These are phyloP conservation scores for Dalbergia oliveri DNA, from an alignment of 306 rosid species.

Conservation along the genomic window DNA sequence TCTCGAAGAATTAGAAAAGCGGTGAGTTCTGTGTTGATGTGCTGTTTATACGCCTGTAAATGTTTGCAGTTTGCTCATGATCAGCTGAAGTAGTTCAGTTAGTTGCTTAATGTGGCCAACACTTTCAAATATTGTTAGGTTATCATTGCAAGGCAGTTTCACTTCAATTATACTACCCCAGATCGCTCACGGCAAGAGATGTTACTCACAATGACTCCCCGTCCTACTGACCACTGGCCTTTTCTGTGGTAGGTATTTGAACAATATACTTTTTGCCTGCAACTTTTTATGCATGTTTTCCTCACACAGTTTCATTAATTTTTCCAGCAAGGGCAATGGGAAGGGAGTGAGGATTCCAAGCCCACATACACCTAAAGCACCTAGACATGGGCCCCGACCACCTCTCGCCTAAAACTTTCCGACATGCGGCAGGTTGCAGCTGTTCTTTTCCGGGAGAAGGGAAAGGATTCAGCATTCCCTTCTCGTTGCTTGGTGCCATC, in stretches of 20 bases:
- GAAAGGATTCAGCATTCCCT: conserved; percentile 70
- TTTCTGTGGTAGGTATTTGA: conserved; percentile 60
- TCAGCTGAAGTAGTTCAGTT: conserved; percentile 19
- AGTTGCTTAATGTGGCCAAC: conserved; percentile 20
- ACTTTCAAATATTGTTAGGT: conserved; percentile 57
- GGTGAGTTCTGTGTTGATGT: conserved; percentile 60
- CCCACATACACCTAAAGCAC: conserved; percentile 94
- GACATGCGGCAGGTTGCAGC: conserved; percentile 95
- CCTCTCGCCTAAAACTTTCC: conserved; percentile 89
- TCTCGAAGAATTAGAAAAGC: conserved; percentile 84
- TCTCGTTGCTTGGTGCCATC: conserved; percentile 82
- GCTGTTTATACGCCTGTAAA: background rate
- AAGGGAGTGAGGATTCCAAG: conserved; percentile 64
- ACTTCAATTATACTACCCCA: conserved; percentile 93
- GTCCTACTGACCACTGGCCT: conserved; percentile 88
- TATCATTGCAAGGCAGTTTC: conserved; percentile 79
- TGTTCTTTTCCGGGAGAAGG: conserved; percentile 70
- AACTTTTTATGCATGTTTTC: conserved; percentile 24
- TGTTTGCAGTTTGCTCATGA: conserved; percentile 7
- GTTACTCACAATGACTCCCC: conserved; percentile 76
- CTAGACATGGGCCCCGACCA: conserved; percentile 89
- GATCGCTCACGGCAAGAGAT: conserved; percentile 89
- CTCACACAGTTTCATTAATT: conserved; percentile 4
- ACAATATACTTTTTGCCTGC: background rate
- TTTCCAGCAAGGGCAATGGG: conserved; percentile 77